Conservation (phyloP, 495 filamentous ascomycete species). For the Aspergillus incahuasiensis region DNA sequence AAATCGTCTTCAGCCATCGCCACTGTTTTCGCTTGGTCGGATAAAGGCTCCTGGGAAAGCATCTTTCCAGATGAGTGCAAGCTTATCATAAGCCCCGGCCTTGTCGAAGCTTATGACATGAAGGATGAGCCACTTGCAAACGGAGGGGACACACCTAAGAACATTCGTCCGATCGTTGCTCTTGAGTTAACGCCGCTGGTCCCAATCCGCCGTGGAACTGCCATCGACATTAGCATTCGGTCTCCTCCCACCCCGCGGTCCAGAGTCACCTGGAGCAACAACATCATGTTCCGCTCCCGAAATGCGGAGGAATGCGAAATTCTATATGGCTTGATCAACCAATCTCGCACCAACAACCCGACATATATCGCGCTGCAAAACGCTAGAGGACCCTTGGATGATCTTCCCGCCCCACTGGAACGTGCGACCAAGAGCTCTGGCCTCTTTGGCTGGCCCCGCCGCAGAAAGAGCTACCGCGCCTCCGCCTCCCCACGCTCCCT, state of each 20-base stretch:
- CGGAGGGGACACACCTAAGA: conserved; percentile 21
- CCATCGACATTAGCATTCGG: conserved; percentile 87
- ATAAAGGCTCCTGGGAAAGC: conserved; percentile 75
- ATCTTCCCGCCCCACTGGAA: conserved; percentile 30
- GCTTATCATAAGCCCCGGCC: conserved; percentile 75
- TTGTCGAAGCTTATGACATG: conserved; percentile 78
- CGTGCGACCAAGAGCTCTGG: conserved; percentile 28
- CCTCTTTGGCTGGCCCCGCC: conserved; percentile 45
- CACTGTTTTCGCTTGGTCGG: conserved; percentile 79
- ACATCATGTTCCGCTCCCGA: conserved; percentile 84
- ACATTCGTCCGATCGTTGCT: conserved; percentile 61
- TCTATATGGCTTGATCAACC: conserved; percentile 79
- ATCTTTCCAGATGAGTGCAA: conserved; percentile 70
- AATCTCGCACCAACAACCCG: conserved; percentile 78
- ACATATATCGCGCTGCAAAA: conserved; percentile 82
- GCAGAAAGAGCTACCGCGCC: conserved; percentile 56
- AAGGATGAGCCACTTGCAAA: conserved; percentile 31
- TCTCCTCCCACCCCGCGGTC: conserved; percentile 71
- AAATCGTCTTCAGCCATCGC: conserved; percentile 66
- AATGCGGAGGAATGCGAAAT: conserved; percentile 70
- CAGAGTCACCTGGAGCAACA: conserved; percentile 63
- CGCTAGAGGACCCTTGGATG: conserved; percentile 45
- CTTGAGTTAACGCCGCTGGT: conserved; percentile 86
- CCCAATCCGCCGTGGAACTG: conserved; percentile 80
- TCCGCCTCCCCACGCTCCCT: conserved; percentile 47